Evolutionary conservation across 108 stramenopile genomes (phyloP).

Genomic region (Cyclotella choctawhatcheeana): DNA sequence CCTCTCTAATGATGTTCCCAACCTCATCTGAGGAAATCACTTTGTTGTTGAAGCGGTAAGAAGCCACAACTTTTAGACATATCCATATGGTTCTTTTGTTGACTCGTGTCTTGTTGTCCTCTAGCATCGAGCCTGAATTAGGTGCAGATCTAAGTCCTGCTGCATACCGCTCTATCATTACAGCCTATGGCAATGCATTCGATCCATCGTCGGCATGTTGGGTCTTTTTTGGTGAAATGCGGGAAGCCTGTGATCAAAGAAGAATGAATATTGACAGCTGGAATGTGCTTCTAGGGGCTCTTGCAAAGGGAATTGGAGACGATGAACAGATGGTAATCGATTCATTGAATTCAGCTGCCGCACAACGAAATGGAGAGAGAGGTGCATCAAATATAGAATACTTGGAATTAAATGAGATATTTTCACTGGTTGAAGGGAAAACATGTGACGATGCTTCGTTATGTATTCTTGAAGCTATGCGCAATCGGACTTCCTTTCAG

Average conservation of each 20-base stretch:
- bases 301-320: conserved; percentile 22
- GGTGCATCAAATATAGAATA: neutral
- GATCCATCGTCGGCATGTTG: conserved; percentile 72
- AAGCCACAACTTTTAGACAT: neutral
- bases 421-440: conserved; percentile 51
- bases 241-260: conserved; percentile 18
- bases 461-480: conserved; percentile 58
- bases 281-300: conserved; percentile 72
- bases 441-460: conserved; percentile 57
- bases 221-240: conserved; percentile 56
- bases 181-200: conserved; percentile 59
- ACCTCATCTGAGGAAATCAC: conserved; percentile 48
- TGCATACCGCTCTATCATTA: conserved; percentile 62
- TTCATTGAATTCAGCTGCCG: conserved; percentile 26
- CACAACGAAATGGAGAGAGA: conserved; percentile 4
- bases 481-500: conserved; percentile 5
- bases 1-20: conserved; percentile 70
- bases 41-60: conserved; percentile 37
- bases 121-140: conserved; percentile 15
- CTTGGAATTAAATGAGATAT: conserved; percentile 9
- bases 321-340: conserved; percentile 6
- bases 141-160: conserved; percentile 42
- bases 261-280: conserved; percentile 51
- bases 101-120: neutral
- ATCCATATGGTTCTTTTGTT: no score